These are phyloP conservation scores for Leccinellum luteum DNA, from an alignment of 768 basidiomycete genomes.

Conservation along the genomic window DNA sequence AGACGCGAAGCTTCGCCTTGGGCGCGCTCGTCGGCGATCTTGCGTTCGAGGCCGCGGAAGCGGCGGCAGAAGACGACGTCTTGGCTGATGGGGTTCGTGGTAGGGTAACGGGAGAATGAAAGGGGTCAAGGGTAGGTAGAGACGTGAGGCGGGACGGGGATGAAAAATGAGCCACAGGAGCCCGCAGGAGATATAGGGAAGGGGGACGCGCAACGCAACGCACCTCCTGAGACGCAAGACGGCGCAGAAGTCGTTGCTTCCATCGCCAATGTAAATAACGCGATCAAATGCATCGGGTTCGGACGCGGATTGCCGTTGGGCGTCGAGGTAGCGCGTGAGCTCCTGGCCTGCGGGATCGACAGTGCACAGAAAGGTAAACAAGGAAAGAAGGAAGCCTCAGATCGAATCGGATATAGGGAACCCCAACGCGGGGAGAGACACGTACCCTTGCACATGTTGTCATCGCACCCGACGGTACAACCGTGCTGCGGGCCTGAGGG, in stretches of 20 bases:
- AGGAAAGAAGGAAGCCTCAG: neutral
- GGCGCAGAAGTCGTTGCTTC: constrained; percentile 94
- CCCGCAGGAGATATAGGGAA: neutral
- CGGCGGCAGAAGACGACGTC: constrained; percentile 82
- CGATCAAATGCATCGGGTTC: constrained; percentile 59
- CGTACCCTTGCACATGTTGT: constrained; percentile 97
- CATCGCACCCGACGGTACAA: constrained; percentile 85
- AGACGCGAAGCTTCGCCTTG: constrained; percentile 56
- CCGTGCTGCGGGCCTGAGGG: constrained; percentile 75
- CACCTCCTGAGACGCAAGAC: constrained; percentile 76
- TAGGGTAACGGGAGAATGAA: neutral
- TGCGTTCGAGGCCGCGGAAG: constrained; percentile 72
- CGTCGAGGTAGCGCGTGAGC: constrained; percentile 72
- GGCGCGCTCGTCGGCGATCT: constrained; percentile 61
- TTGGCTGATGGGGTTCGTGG: constrained; percentile 45
- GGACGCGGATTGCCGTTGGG: constrained; percentile 12
- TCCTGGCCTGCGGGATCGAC: constrained; percentile 70
- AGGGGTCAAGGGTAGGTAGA: neutral
- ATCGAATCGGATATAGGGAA: neutral
- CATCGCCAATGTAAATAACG: constrained; percentile 91
- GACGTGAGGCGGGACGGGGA: neutral
- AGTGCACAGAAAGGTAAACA: neutral
- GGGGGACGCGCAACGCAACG: neutral
- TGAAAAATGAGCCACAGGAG: neutral
- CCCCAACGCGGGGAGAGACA: neutral